phyloP scores from a whole-genome alignment of 2,329 filamentous ascomycete genomes.

The Fusarium sp. region DNA sequence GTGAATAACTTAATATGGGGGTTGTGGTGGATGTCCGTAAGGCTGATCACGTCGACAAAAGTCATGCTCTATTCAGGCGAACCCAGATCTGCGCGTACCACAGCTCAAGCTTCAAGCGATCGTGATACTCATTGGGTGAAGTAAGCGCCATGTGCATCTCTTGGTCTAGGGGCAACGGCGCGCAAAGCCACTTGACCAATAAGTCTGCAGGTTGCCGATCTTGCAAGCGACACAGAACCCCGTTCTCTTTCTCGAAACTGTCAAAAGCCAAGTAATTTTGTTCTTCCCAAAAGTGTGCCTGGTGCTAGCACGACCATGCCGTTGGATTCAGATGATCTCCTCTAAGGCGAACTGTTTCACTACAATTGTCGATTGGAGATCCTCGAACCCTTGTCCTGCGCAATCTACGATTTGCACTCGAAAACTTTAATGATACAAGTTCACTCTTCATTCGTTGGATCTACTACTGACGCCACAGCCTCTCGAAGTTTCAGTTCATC shows the following conservation, averaged over 20 bases:
- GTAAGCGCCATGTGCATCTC: conserved; percentile 34
- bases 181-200: conserved; percentile 6
- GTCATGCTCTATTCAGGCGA: conserved; percentile 11
- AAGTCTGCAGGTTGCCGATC: conserved; percentile 32
- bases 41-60: conserved; percentile 11
- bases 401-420: not conserved
- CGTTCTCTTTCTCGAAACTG: conserved; percentile 10
- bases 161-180: conserved; percentile 21
- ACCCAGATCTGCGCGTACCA: conserved; percentile 35
- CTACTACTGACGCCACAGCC: not conserved
- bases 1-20: conserved; percentile 7
- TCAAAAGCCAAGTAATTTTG: conserved; percentile 2
- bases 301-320: not conserved
- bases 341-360: not conserved
- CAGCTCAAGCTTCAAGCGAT: conserved; percentile 22
- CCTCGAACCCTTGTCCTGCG: conserved; percentile 6
- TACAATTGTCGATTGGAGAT: not conserved
- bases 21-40: conserved; percentile 7
- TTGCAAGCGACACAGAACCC: conserved; percentile 10
- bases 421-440: not conserved
- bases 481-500: not conserved
- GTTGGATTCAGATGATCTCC: not conserved
- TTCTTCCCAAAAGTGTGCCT: not conserved
- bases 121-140: conserved; percentile 24
- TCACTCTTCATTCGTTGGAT: not conserved